These are phyloP conservation scores for Kodamaea neixiangensis DNA, from an alignment of 805 yeast genomes.

Conservation along the genomic window DNA sequence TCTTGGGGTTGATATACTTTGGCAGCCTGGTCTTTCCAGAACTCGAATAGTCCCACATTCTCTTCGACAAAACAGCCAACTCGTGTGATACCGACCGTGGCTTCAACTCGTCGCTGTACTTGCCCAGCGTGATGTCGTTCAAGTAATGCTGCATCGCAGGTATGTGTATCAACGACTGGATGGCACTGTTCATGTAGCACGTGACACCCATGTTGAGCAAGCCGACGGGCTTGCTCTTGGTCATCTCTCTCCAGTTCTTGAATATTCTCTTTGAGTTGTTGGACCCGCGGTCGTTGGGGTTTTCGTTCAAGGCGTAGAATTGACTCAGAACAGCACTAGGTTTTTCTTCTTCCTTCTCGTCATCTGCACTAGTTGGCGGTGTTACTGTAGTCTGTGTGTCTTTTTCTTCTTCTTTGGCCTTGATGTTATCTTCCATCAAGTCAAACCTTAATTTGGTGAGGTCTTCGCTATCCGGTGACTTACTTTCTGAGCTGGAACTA, in stretches of 20 bases:
- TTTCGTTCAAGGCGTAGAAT: constrained; percentile 56
- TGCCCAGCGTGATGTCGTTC: constrained; percentile 59
- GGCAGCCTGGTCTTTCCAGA: constrained; percentile 24
- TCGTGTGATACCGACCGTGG: constrained; percentile 63
- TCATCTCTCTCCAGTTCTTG: constrained; percentile 70
- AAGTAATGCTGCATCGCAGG: constrained; percentile 90
- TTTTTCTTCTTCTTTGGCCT: constrained; percentile 15
- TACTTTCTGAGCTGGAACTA: neutral
- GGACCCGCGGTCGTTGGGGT: constrained; percentile 61
- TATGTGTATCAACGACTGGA: constrained; percentile 85
- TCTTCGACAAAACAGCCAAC: constrained; percentile 65
- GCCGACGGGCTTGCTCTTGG: constrained; percentile 64
- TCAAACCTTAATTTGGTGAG: constrained; percentile 14
- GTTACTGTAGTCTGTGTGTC: constrained; percentile 5
- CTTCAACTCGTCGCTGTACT: constrained; percentile 47
- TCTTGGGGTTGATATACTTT: constrained; percentile 71
- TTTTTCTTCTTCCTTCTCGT: neutral
- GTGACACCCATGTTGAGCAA: constrained; percentile 91
- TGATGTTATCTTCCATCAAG: constrained; percentile 12
- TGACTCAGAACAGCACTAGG: neutral
- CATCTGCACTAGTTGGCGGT: constrained; percentile 12
- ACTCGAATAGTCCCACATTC: constrained; percentile 66
- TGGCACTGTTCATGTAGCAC: constrained; percentile 94
- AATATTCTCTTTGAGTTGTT: constrained; percentile 56
- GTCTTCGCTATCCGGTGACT: constrained; percentile 13